Evolutionary conservation across 257 asterid genomes (phyloP).

Genomic region (Nicotiana paniculata): DNA sequence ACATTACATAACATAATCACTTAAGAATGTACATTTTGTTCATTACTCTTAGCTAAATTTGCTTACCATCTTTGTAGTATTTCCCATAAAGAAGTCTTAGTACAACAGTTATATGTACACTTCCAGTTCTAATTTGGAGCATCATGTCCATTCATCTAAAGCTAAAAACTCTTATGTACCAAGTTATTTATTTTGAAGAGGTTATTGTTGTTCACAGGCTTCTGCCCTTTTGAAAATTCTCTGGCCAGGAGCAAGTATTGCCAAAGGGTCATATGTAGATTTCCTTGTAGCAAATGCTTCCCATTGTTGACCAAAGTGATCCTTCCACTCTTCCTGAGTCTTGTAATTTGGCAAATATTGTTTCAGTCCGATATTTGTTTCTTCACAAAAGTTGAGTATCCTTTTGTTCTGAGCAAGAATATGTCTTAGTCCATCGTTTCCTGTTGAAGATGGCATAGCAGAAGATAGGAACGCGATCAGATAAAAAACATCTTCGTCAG

Average conservation of each 20-base stretch:
- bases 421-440: conserved; percentile 52
- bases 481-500: conserved; percentile 71
- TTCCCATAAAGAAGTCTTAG: neutral
- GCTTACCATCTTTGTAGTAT: too few relatives aligned
- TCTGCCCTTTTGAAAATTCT: conserved; percentile 50
- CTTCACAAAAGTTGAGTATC: conserved; percentile 39
- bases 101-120: neutral
- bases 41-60: neutral
- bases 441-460: conserved; percentile 60
- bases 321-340: conserved; percentile 68
- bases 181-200: neutral
- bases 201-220: conserved; percentile 28
- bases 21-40: neutral
- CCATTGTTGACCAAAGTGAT: conserved; percentile 77
- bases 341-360: conserved; percentile 73
- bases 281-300: conserved; percentile 55
- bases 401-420: conserved; percentile 45
- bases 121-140: neutral
- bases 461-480: conserved; percentile 62
- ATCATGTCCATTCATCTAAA: neutral
- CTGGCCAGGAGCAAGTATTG: conserved; percentile 87
- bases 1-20: too few relatives aligned
- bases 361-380: conserved; percentile 49
- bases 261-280: conserved; percentile 63
- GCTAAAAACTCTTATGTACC: neutral